These are phyloP conservation scores for Tolypocladium album DNA, from an alignment of 2,329 filamentous ascomycete genomes.

Conservation along the genomic window DNA sequence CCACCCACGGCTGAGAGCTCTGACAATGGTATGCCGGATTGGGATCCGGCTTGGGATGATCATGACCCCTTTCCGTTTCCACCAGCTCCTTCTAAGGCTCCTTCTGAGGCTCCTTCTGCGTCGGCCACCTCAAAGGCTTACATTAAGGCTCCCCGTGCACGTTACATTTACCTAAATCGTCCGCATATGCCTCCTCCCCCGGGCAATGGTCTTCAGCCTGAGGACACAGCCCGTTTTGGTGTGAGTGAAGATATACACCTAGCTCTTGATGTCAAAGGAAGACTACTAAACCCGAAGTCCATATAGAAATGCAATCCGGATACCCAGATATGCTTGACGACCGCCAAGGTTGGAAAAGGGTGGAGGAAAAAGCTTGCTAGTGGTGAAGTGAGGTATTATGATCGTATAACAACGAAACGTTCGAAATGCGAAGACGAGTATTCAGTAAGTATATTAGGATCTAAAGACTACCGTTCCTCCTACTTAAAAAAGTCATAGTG, in stretches of 20 bases:
- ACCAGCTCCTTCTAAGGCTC: no score
- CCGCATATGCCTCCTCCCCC: not conserved
- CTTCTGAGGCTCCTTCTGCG: not conserved
- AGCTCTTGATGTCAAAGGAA: not conserved
- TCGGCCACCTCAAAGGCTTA: not conserved
- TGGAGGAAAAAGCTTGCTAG: not conserved
- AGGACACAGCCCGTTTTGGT: not conserved
- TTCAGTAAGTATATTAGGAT: not conserved
- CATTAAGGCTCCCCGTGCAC: not conserved
- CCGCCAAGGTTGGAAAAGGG: no score
- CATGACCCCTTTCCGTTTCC: not conserved
- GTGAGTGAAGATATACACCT: not conserved
- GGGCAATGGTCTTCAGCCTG: not conserved
- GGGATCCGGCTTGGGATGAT: not conserved
- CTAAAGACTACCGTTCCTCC: not conserved
- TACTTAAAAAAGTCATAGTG: not conserved
- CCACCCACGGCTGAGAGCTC: not conserved
- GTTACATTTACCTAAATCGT: not conserved
- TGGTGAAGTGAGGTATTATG: not conserved
- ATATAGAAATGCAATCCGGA: not conserved
- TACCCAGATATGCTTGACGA: not conserved
- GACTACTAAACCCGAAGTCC: not conserved
- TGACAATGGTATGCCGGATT: not conserved
- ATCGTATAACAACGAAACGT: fast-evolving
- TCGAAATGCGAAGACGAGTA: not conserved